Evolutionary conservation across 169 alveolate species (phyloP), one percentile per base, ranked within the genome.

Genomic region (Cryptosporidium xiaoi): DNA sequence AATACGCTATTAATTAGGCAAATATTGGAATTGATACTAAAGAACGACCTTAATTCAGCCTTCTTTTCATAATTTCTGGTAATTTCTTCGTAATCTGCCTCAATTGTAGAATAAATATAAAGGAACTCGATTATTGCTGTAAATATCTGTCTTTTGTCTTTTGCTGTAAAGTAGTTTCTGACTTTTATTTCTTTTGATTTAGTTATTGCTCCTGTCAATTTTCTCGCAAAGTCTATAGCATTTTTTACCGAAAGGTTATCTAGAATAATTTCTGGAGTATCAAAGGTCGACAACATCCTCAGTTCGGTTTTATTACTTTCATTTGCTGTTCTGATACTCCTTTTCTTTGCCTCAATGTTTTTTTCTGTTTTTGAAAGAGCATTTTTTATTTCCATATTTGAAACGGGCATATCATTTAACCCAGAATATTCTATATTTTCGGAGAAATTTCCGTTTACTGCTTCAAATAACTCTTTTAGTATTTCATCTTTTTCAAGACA

Each of bases 91-190:
- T 50, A 53, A 18, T 69, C 40, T 1, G n/a, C 20, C 13, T 69
- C 83, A 15, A 69, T 48, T 16, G 83, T 55, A 10, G 83, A 69
- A 69, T 53, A 53, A 15, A 69, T 8, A 69, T 51, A 16, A 15
- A 69, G 36, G 40, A 20, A 69, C 20, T 69, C 68, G 31, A 51
- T 18, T 8, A 69, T 51, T 53, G 83, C 83, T 12, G 31, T 51
- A 16, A 34, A 24, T 67, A 69, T 16, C 29, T 51, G 13, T 34
- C 40, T 69, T 31, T 16, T 69, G 18, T 69, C 31, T 51, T 51
- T 20, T 4, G 40, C 55, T 50, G 83, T 53, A 29, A 69, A 29
- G 40, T 69, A 8, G 20, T 3, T 36, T 53, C 56, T 29, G 18
- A 69, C 2, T 31, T 34, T 18, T n/a, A 31, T 40, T 10, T 53